Conservation (phyloP, 495 filamentous ascomycete species). For the Penicillium robsamsonii region DNA sequence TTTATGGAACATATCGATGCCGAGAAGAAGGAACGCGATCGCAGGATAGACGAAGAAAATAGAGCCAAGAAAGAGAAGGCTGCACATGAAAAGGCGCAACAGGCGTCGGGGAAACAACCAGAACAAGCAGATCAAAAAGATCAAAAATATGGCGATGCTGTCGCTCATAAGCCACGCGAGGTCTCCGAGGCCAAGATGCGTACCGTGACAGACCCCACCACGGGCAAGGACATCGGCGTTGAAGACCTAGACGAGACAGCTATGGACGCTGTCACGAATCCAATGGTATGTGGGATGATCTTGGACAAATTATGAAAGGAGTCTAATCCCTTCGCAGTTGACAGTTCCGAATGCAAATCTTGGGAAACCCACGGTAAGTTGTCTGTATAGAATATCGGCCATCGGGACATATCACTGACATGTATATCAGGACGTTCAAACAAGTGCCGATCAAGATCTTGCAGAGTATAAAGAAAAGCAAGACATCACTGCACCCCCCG, state of each 20-base stretch:
- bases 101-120: constrained; percentile 36
- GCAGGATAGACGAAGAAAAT: constrained; percentile 56
- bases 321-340: constrained; percentile 46
- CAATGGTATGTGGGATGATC: constrained; percentile 47
- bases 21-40: constrained; percentile 75
- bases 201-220: constrained; percentile 81
- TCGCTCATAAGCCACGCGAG: constrained; percentile 40
- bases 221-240: constrained; percentile 81
- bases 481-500: constrained; percentile 87
- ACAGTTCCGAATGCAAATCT: constrained; percentile 91
- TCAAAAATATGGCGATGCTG: constrained; percentile 38
- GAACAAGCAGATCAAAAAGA: constrained; percentile 42
- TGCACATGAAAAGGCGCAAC: constrained; percentile 30
- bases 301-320: not conserved
- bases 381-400: not conserved
- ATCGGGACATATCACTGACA: constrained; percentile 21
- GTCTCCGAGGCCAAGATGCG: constrained; percentile 54
- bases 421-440: constrained; percentile 52
- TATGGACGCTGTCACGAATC: constrained; percentile 68
- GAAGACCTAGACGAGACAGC: constrained; percentile 73
- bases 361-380: constrained; percentile 62
- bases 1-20: constrained; percentile 76
- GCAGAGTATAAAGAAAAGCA: constrained; percentile 79
- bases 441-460: constrained; percentile 58
- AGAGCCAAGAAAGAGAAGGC: constrained; percentile 33